Conservation (phyloP, 2,329 filamentous ascomycete genomes). For the Cytospora piceicola region DNA sequence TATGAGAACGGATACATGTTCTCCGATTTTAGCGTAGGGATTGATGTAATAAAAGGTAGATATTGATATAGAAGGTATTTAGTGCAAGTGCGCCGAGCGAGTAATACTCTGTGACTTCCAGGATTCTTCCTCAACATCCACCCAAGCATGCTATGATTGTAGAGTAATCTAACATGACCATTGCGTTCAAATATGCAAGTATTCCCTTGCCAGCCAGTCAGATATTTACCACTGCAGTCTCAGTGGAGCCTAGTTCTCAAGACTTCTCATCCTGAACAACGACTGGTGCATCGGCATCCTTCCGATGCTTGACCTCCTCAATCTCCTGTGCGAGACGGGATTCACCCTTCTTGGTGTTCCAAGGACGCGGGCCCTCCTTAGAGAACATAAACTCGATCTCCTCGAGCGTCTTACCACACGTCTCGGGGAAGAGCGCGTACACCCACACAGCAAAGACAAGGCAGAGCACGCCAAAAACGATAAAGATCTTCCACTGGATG, state of each 20-base stretch:
- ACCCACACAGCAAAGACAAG: slow-evolving; percentile 40
- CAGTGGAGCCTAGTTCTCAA: neutral
- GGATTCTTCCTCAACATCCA: too few relatives aligned
- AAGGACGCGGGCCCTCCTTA: slow-evolving; percentile 35
- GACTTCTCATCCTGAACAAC: slow-evolving; percentile 12
- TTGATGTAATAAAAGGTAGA: too few relatives aligned
- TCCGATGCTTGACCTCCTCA: slow-evolving; percentile 30
- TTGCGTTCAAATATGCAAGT: neutral
- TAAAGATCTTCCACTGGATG: slow-evolving; percentile 57
- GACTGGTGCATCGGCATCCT: slow-evolving; percentile 32
- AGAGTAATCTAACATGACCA: too few relatives aligned
- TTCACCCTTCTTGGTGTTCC: slow-evolving; percentile 40
- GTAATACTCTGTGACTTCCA: too few relatives aligned
- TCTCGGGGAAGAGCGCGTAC: slow-evolving; percentile 45
- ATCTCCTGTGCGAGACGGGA: slow-evolving; percentile 37
- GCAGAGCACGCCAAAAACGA: slow-evolving; percentile 46
- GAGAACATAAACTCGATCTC: slow-evolving; percentile 45
- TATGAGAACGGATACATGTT: too few relatives aligned
- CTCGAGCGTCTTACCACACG: slow-evolving; percentile 47
- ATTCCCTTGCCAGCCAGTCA: neutral
- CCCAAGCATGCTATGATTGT: too few relatives aligned
- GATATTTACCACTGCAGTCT: neutral
- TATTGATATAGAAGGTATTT: too few relatives aligned
- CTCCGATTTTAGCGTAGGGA: too few relatives aligned
- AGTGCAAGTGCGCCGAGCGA: too few relatives aligned